Conservation (phyloP, 768 basidiomycete species). For the Lactifluus piperatus region DNA sequence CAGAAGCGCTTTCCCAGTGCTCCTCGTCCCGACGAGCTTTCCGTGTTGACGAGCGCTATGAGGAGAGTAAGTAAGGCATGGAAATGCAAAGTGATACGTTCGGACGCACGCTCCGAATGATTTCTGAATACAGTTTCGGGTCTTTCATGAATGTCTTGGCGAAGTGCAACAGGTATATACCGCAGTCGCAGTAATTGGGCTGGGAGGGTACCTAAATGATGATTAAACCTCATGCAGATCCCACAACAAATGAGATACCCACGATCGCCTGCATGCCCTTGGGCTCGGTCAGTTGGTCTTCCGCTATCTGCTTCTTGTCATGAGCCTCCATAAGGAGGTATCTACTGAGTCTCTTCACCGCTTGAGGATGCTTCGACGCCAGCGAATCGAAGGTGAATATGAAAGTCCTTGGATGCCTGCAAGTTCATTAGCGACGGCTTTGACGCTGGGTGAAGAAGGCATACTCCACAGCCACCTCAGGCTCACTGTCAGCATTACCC, state of each 20-base stretch:
- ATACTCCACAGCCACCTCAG: slow-evolving; percentile 1
- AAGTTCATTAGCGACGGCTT: background rate
- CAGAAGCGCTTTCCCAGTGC: slow-evolving; percentile 15
- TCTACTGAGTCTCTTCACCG: slow-evolving; percentile 44
- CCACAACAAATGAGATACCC: slow-evolving; percentile 16
- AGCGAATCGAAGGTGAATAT: slow-evolving; percentile 91
- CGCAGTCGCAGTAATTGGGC: slow-evolving; percentile 88
- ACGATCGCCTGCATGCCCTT: slow-evolving; percentile 47
- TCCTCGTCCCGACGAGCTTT: slow-evolving; percentile 7
- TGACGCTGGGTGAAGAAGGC: background rate
- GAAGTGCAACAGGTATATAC: slow-evolving; percentile 85
- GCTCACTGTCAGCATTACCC: slow-evolving; percentile 11
- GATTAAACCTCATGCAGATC: background rate
- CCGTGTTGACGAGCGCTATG: slow-evolving; percentile 1
- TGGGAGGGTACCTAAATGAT: slow-evolving; percentile 70
- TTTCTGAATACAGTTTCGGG: slow-evolving; percentile 41
- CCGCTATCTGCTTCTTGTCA: slow-evolving; percentile 40
- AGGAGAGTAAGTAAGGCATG: background rate
- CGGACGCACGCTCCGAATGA: slow-evolving; percentile 35
- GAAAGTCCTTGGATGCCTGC: slow-evolving; percentile 43
- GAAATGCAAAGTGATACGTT: no score
- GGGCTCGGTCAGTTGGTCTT: slow-evolving; percentile 31
- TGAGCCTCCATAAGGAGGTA: slow-evolving; percentile 75
- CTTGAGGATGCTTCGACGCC: slow-evolving; percentile 60
- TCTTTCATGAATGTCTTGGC: slow-evolving; percentile 65